Base-by-base conservation (phyloP, 768 basidiomycete genomes). In the Strobilomyces echinocephalus region DNA sequence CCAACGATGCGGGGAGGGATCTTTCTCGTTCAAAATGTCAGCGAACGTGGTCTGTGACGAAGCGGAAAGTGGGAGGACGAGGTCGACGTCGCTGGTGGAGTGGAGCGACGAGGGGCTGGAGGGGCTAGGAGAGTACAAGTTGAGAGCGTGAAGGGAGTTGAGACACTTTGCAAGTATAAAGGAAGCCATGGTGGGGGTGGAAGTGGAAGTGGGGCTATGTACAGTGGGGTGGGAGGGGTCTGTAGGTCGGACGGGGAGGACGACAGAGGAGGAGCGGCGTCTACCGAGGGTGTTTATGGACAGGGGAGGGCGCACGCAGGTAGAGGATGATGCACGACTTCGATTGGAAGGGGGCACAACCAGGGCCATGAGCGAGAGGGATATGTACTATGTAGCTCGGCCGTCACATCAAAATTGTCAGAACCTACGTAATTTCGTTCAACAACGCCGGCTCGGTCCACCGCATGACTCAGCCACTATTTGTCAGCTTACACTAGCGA, bases 321-420 rank as follows among this genome's bases (percentile, higher is more conserved):
- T 80, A 41, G 84, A 85, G 43, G 79, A 83, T 0, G 79, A 83
- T 0, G 83, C 81, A 52, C 82, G 80, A 63, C 73, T 73, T 63
- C 80, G 79, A 61, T 69, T 70, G 36, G 71, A 69, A 50, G 71
- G 74, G 42, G 79, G 79, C 55, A 70, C 68, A 53, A 66, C 57
- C 57, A 70, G 43, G 30, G 70, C 58, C 69, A 72, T 70, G 57
- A 50, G 6, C 20, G 41, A 20, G 41, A 8, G 11, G 1, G 18
- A 45, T 12, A 33, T 21, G 48, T n/a, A n/a, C n/a, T n/a, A n/a
- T n/a, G n/a, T n/a, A n/a, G n/a, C n/a, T n/a, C n/a, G n/a, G n/a
- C n/a, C n/a, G n/a, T n/a, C 35, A 39, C 51, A 55, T 60, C 64
- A 58, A 60, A 68, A 64, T 57, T 24, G 24, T 24, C 52, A 56